Conservation (phyloP, 2,329 filamentous ascomycete genomes). For the Monosporascus sp. region DNA sequence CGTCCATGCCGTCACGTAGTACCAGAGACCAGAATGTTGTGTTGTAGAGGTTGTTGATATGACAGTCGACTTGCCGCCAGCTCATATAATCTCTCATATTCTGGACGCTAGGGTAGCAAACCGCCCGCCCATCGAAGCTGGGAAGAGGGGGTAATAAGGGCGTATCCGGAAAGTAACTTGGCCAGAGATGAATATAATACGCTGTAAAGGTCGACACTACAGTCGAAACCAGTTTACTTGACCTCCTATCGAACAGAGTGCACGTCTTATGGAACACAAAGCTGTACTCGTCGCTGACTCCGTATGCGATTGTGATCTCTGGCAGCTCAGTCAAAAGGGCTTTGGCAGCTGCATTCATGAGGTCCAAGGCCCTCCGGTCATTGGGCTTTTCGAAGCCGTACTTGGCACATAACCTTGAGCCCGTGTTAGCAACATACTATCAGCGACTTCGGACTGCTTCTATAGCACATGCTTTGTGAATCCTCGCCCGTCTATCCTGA, state of each 20-base stretch:
- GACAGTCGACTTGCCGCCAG: constrained; percentile 95
- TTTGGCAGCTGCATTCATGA: constrained; percentile 92
- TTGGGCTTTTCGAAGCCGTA: constrained; percentile 91
- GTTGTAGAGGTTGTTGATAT: constrained; percentile 98
- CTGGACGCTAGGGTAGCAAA: constrained; percentile 76
- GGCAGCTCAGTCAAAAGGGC: constrained; percentile 78
- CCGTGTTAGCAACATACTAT: not conserved
- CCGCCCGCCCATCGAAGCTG: constrained; percentile 87
- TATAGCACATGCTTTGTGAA: constrained; percentile 73
- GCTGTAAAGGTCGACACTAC: constrained; percentile 91
- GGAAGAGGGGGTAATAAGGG: constrained; percentile 71
- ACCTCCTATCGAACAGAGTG: constrained; percentile 77
- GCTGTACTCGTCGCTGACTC: constrained; percentile 91
- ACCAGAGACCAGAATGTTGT: constrained; percentile 93
- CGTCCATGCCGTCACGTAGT: constrained; percentile 67
- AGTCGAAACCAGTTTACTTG: constrained; percentile 84
- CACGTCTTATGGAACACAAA: constrained; percentile 85
- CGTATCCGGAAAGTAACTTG: constrained; percentile 65
- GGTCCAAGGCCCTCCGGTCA: constrained; percentile 75
- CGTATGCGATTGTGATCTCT: constrained; percentile 84
- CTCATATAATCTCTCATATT: constrained; percentile 93
- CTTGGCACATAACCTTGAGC: constrained; percentile 66
- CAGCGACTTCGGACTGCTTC: not conserved
- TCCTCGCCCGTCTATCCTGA: constrained; percentile 87
- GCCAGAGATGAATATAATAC: constrained; percentile 82